Evolutionary conservation across 345 rosid genomes (phyloP).

Genomic region (Eucalyptus grandis): DNA sequence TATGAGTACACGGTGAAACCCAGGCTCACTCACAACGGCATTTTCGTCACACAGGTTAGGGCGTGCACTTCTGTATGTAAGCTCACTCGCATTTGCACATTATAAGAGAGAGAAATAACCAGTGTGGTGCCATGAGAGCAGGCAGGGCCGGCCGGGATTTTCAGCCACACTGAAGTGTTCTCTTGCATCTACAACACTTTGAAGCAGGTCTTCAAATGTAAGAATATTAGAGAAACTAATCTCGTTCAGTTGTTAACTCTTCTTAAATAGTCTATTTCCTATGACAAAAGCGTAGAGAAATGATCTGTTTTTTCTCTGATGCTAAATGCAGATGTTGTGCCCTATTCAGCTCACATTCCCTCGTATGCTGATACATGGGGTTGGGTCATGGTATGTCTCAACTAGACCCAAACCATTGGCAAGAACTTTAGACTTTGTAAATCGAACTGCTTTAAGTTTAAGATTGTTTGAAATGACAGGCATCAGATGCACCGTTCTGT

Average conservation of each 20-base stretch:
- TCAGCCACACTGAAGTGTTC: slow-evolving; percentile 60
- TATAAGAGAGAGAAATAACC: background rate
- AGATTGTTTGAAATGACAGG: slow-evolving; percentile 7
- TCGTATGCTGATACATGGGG: slow-evolving; percentile 75
- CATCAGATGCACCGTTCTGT: slow-evolving; percentile 34
- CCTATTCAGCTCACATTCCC: slow-evolving; percentile 55
- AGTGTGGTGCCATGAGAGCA: background rate
- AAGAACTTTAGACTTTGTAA: background rate
- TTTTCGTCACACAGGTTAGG: slow-evolving; percentile 52
- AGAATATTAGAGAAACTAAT: background rate
- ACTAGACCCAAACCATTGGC: background rate
- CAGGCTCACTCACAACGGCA: slow-evolving; percentile 32
- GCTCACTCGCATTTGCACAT: background rate
- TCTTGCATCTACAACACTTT: slow-evolving; percentile 53
- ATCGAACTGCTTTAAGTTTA: background rate
- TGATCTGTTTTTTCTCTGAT: background rate
- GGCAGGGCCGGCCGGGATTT: slow-evolving; percentile 76
- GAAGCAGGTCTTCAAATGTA: slow-evolving; percentile 52
- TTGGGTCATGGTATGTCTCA: slow-evolving; percentile 52
- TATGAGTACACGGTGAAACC: slow-evolving; percentile 40
- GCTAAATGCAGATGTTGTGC: slow-evolving; percentile 42
- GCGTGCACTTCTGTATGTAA: background rate
- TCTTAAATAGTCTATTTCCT: background rate
- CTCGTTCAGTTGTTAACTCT: background rate
- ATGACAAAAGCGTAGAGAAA: background rate